phyloP scores from a whole-genome alignment of 805 yeast species.

The Yamadazyma nakazawae region DNA sequence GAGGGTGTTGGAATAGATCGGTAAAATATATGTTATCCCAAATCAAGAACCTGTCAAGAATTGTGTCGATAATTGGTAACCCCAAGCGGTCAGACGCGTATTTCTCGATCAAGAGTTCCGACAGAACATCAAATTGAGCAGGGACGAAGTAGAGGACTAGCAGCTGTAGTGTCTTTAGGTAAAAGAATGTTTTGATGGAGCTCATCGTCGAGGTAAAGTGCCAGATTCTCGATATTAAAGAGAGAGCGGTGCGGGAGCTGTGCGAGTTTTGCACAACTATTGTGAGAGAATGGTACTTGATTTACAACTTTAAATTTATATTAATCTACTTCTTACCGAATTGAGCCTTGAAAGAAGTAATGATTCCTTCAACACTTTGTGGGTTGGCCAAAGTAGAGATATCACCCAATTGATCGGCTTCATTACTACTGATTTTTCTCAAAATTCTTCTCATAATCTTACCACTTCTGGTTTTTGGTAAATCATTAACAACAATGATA shows the following conservation, averaged over 20 bases:
- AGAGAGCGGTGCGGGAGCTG: neutral
- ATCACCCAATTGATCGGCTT: constrained; percentile 80
- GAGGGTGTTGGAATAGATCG: constrained; percentile 49
- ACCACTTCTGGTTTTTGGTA: constrained; percentile 85
- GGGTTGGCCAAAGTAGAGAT: constrained; percentile 77
- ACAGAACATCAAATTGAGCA: constrained; percentile 48
- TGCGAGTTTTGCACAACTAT: neutral
- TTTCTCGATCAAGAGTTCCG: constrained; percentile 30
- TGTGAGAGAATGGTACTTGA: neutral
- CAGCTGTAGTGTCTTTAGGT: constrained; percentile 24
- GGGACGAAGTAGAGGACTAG: constrained; percentile 39
- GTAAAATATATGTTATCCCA: constrained; percentile 89
- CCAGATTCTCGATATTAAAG: neutral
- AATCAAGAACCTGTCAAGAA: constrained; percentile 53
- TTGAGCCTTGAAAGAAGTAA: constrained; percentile 40
- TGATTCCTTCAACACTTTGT: constrained; percentile 63
- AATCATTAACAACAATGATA: constrained; percentile 67
- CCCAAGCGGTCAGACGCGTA: neutral
- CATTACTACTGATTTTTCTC: constrained; percentile 71
- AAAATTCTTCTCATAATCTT: constrained; percentile 84
- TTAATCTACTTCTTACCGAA: constrained; percentile 33
- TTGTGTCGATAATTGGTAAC: neutral
- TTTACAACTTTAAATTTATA: neutral
- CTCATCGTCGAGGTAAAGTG: neutral
- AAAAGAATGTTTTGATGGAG: constrained; percentile 2